Conservation (phyloP, 768 basidiomycete species). For the Kondoa subrosea region DNA sequence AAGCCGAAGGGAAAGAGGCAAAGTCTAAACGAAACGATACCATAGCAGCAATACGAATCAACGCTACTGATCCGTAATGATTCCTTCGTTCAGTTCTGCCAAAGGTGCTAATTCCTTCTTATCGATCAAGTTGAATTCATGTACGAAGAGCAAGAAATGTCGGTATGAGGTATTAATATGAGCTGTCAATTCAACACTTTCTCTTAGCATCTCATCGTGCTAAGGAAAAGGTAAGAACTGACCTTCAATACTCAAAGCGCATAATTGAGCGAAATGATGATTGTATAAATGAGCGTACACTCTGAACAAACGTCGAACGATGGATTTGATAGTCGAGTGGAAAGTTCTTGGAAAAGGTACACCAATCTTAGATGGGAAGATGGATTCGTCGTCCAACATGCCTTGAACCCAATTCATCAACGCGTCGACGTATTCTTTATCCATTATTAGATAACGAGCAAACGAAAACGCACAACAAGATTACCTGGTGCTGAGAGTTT, state of each 20-base stretch:
- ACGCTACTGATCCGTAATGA: conserved; percentile 34
- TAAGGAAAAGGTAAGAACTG: conserved; percentile 20
- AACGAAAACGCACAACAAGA: background rate
- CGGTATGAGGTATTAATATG: conserved; percentile 97
- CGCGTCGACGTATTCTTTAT: conserved; percentile 73
- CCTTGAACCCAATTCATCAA: conserved; percentile 98
- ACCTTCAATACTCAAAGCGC: conserved; percentile 97
- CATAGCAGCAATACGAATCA: background rate
- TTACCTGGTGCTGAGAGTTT: conserved; percentile 63
- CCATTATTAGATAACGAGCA: conserved; percentile 30
- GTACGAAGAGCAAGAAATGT: conserved; percentile 92
- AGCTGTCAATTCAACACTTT: conserved; percentile 39
- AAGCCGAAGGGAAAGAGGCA: too few relatives aligned
- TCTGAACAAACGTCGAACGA: conserved; percentile 79
- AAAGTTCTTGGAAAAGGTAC: conserved; percentile 81
- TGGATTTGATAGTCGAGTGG: conserved; percentile 74
- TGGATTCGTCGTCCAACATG: conserved; percentile 71
- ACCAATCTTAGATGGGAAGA: conserved; percentile 96
- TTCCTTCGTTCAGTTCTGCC: conserved; percentile 86
- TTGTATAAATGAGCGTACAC: conserved; percentile 98
- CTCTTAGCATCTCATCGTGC: conserved; percentile 2
- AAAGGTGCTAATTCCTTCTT: conserved; percentile 89
- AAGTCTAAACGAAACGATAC: background rate
- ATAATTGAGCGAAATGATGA: conserved; percentile 97
- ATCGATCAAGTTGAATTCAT: conserved; percentile 93